Evolutionary conservation across 2,329 filamentous ascomycete species (phyloP).

Genomic region (Alternaria arborescens): DNA sequence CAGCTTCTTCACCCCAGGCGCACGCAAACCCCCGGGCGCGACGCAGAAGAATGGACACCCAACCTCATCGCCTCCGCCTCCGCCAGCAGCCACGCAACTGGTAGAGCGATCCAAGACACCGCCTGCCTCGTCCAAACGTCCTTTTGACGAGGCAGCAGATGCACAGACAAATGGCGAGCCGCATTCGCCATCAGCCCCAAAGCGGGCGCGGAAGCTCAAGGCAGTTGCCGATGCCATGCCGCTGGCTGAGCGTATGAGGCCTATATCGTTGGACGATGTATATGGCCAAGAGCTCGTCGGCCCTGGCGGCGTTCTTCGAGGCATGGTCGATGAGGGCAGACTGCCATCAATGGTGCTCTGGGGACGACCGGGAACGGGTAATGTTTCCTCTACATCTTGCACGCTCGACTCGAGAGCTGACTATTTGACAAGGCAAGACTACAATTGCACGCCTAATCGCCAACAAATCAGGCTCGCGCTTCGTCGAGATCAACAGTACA

Average conservation of each 20-base stretch:
- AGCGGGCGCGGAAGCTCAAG: slow-evolving; percentile 65
- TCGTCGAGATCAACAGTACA: slow-evolving; percentile 91
- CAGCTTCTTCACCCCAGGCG: slow-evolving; percentile 65
- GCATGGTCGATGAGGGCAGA: slow-evolving; percentile 83
- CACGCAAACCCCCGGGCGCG: slow-evolving; percentile 47
- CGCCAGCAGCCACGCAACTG: slow-evolving; percentile 17
- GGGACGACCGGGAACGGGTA: slow-evolving; percentile 74
- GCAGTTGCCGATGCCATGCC: slow-evolving; percentile 76
- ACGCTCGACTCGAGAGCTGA: background rate
- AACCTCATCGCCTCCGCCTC: slow-evolving; percentile 30
- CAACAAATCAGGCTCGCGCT: slow-evolving; percentile 79
- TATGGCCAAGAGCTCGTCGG: slow-evolving; percentile 93
- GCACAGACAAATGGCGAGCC: slow-evolving; percentile 27
- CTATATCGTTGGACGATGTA: slow-evolving; percentile 82
- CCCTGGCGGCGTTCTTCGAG: slow-evolving; percentile 80
- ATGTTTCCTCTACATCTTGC: background rate
- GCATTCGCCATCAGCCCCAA: slow-evolving; percentile 56
- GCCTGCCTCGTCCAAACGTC: slow-evolving; percentile 37
- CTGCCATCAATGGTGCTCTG: slow-evolving; percentile 97
- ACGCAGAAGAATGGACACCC: slow-evolving; percentile 33
- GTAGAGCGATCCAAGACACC: slow-evolving; percentile 38
- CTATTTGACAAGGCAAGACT: slow-evolving; percentile 70
- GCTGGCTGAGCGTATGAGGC: slow-evolving; percentile 92
- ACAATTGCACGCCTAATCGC: slow-evolving; percentile 94
- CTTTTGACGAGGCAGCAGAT: slow-evolving; percentile 32